Percentiles rank a stretch among this genome's conserved stretches.
Evolutionary conservation across 139 green algal species (phyloP).

Genomic region (Eudorina sp.): DNA sequence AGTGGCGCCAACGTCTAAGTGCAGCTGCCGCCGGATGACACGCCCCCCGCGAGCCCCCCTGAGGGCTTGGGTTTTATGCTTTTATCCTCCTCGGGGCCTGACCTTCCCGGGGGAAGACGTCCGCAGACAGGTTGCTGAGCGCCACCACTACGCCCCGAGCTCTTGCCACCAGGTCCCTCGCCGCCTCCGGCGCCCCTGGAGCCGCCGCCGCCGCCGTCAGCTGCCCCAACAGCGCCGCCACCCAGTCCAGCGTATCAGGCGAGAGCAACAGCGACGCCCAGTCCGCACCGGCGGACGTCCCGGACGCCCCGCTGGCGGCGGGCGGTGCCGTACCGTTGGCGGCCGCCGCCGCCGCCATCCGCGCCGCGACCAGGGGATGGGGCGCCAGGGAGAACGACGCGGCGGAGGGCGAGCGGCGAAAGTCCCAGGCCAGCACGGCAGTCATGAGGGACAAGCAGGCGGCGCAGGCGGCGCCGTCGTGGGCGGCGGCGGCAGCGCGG

Average conservation of each 20-base stretch:
- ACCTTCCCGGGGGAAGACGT: slow-evolving; percentile 75
- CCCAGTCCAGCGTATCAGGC: slow-evolving; percentile 69
- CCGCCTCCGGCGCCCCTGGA: slow-evolving; percentile 18
- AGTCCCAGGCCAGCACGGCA: slow-evolving; percentile 84
- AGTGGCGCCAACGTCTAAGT: too few relatives aligned
- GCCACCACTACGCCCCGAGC: slow-evolving; percentile 78
- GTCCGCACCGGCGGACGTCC: slow-evolving; percentile 35
- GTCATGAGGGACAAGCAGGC: slow-evolving; percentile 80
- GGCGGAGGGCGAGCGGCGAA: slow-evolving; percentile 48
- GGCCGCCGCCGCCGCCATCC: neutral
- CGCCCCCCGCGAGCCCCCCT: too few relatives aligned
- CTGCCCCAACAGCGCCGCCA: slow-evolving; percentile 68
- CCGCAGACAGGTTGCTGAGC: slow-evolving; percentile 77
- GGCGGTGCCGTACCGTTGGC: neutral
- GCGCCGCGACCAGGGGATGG: neutral
- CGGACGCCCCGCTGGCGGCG: slow-evolving; percentile 6
- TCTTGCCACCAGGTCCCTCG: slow-evolving; percentile 49
- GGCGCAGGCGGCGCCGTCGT: slow-evolving; percentile 69
- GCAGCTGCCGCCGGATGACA: too few relatives aligned
- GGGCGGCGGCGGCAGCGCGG: slow-evolving; percentile 37
- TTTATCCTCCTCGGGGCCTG: neutral
- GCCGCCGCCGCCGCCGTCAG: slow-evolving; percentile 37
- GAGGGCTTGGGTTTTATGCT: neutral
- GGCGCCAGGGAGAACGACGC: neutral
- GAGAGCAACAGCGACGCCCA: slow-evolving; percentile 75